These are phyloP conservation scores for Kuraishia molischiana DNA, from an alignment of 805 yeast species.

Conservation along the genomic window DNA sequence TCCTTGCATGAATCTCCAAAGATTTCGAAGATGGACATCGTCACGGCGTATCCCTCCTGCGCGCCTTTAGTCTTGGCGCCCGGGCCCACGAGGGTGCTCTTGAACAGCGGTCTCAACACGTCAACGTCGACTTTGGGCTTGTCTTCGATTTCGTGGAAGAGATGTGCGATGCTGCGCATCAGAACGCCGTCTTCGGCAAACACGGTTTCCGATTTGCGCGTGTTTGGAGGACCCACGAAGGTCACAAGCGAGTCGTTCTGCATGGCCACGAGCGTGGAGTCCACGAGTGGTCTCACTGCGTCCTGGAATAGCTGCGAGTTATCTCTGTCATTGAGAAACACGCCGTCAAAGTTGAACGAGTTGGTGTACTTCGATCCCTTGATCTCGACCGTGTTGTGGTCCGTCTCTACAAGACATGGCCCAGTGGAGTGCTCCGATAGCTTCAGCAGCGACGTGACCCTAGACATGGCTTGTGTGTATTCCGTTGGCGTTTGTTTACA, in stretches of 20 bases:
- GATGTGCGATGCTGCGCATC: constrained; percentile 10
- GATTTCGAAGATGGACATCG: constrained; percentile 44
- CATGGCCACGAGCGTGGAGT: not conserved
- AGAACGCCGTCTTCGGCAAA: constrained; percentile 17
- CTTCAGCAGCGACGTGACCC: too few species aligned
- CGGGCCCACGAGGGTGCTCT: not conserved
- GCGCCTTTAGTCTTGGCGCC: not conserved
- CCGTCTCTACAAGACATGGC: not conserved
- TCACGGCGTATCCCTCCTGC: constrained; percentile 20
- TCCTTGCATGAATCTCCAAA: constrained; percentile 37
- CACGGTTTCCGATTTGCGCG: constrained; percentile 35
- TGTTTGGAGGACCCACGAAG: constrained; percentile 38
- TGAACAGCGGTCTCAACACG: not conserved
- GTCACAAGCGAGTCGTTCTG: not conserved
- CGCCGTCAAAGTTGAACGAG: not conserved
- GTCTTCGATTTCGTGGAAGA: constrained; percentile 11
- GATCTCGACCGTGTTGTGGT: not conserved
- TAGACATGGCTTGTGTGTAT: too few species aligned
- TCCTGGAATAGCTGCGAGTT: not conserved
- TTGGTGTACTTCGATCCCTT: not conserved
- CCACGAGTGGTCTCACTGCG: not conserved
- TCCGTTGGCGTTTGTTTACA: too few species aligned
- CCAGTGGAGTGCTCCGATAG: too few species aligned
- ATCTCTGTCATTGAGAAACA: not conserved
- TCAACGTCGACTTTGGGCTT: not conserved